Evolutionary conservation across 805 yeast species (phyloP), one percentile per base, ranked within the genome.

Genomic region (Spathaspora sp.): DNA sequence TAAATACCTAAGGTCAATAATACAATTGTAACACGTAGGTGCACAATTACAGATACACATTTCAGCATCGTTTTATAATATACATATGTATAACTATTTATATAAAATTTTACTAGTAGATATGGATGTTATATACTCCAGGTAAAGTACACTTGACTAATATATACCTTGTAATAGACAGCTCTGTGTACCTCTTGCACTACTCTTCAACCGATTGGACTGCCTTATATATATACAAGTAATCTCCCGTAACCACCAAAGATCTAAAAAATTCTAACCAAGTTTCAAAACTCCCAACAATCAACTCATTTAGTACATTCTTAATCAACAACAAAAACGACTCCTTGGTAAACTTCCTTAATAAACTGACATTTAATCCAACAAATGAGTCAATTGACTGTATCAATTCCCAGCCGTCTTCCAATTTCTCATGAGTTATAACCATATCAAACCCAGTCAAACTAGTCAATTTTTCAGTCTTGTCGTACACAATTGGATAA

Each of bases 401-500:
- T 23, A 71, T 45, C 9, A 54, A 47, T 28, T 61, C 47, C 67
- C 73, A 66, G 40, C 60, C 55, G 3, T 53, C 52, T 49, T 60
- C 50, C 29, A 55, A 54, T 9, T 65, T 52, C 40, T 59, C 67
- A 17, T 43, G 47, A 14, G 73, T 58, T 40, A 73, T 61, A 45
- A 72, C 57, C 44, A 64, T 52, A 48, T 65, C 65, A 42, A 71
- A 55, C n/a, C 60, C 52, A 16, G 58, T 51, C 4, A 54, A 43
- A 4, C 53, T 65, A 0, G 56, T 60, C 2, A 55, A 55, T 47
- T 77, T 72, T 62, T 93, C 97, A 0, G 94, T 81, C 62, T 86
- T 90, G 66, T 93, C 97, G 62, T 89, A 93, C n/a, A 52, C 55
- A 6, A 69, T 57, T 1, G 46, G 16, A 11, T 42, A 42, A 44